Percentiles rank a stretch among this genome's conserved stretches.
These are phyloP conservation scores for Schizonepeta tenuifolia DNA, from an alignment of 257 asterid genomes.

Conservation along the genomic window DNA sequence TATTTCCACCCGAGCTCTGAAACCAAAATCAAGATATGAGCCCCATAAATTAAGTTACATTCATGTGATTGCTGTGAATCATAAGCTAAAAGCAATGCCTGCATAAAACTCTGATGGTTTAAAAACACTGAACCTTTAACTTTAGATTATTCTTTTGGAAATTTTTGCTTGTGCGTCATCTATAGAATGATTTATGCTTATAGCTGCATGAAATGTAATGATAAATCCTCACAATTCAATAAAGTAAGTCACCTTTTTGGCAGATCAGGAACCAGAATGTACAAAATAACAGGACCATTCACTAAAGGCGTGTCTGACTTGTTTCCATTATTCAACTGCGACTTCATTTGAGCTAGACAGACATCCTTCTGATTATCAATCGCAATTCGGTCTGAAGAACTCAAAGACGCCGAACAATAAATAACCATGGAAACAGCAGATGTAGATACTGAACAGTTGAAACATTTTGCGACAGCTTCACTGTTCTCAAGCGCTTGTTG, in stretches of 20 bases:
- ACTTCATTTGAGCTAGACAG: constrained; percentile 62
- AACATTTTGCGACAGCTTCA: constrained; percentile 83
- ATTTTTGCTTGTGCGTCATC: background rate
- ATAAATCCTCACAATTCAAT: constrained; percentile 13
- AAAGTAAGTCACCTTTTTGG: constrained; percentile 77
- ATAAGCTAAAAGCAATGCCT: constrained; percentile 21
- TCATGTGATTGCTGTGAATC: background rate
- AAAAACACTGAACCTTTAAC: background rate
- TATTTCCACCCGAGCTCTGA: constrained; percentile 87
- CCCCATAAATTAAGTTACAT: constrained; percentile 2
- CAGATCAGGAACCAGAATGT: constrained; percentile 87
- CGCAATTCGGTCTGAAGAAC: constrained; percentile 55
- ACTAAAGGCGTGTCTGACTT: constrained; percentile 38
- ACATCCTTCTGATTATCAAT: constrained; percentile 59
- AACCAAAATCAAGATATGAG: constrained; percentile 23
- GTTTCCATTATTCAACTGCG: constrained; percentile 45
- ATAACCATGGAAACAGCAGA: constrained; percentile 62
- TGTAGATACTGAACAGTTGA: constrained; percentile 70
- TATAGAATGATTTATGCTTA: background rate
- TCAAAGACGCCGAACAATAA: constrained; percentile 72
- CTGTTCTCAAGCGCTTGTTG: constrained; percentile 71
- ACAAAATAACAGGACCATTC: constrained; percentile 61
- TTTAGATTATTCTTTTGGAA: background rate
- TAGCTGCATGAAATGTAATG: constrained; percentile 15
- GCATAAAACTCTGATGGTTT: constrained; percentile 20